Percentiles rank a stretch among this genome's conserved stretches.
Conservation (phyloP, 345 rosid species). For the Noccaea bulbosa region DNA sequence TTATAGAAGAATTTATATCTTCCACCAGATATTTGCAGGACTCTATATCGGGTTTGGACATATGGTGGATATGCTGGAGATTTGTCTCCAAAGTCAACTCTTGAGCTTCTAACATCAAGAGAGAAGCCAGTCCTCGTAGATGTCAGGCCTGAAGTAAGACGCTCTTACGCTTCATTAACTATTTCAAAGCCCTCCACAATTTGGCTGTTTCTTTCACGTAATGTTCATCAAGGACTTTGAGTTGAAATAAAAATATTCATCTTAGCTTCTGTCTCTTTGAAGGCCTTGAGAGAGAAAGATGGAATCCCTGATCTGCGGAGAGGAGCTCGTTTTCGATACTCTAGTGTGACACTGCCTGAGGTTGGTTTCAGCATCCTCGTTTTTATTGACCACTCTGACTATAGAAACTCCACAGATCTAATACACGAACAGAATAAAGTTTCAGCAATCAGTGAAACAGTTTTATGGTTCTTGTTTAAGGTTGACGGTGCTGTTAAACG, state of each 20-base stretch:
- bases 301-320: conserved; percentile 96
- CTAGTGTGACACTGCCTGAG: conserved; percentile 75
- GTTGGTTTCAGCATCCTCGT: conserved; percentile 52
- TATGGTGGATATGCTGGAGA: conserved; percentile 92
- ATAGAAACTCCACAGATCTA: conserved; percentile 20
- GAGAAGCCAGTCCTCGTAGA: conserved; percentile 79
- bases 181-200: conserved; percentile 7
- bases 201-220: not conserved
- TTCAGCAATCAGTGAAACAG: conserved; percentile 17
- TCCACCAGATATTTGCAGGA: conserved; percentile 91
- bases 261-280: conserved; percentile 22
- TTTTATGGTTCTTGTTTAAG: conserved; percentile 50
- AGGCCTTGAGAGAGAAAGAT: conserved; percentile 82
- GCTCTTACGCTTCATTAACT: conserved; percentile 41
- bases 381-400: not conserved
- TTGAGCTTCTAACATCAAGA: conserved; percentile 71
- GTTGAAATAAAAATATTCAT: conserved; percentile 3
- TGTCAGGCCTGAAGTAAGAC: conserved; percentile 95
- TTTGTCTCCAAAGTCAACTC: conserved; percentile 72
- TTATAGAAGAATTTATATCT: conserved; percentile 54
- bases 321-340: conserved; percentile 81
- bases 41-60: conserved; percentile 68
- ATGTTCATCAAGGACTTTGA: conserved; percentile 15
- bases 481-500: conserved; percentile 61
- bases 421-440: conserved; percentile 4